Conservation (phyloP, 2,329 filamentous ascomycete species). For the Aspergillus latus region DNA sequence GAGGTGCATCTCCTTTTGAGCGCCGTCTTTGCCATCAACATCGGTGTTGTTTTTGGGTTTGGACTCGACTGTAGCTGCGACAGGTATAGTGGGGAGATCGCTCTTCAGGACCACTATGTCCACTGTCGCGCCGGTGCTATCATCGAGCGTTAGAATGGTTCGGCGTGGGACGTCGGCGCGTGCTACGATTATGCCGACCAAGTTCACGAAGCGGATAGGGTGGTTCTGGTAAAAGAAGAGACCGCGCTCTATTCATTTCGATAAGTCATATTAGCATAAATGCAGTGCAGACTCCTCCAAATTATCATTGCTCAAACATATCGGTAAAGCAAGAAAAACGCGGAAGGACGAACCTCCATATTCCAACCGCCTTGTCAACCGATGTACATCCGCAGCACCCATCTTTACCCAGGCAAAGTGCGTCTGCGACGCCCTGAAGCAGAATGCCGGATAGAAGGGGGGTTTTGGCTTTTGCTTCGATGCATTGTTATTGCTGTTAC, state of each 20-base stretch:
- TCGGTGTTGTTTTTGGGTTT: not conserved
- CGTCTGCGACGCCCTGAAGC: conserved; percentile 61
- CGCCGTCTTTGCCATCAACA: conserved; percentile 33
- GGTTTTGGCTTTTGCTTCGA: conserved; percentile 15
- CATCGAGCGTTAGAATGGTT: conserved; percentile 58
- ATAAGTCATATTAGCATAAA: not conserved
- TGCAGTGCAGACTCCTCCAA: not conserved
- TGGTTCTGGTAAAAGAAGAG: conserved; percentile 70
- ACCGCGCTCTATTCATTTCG: conserved; percentile 47
- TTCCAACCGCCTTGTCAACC: conserved; percentile 47
- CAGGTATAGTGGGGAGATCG: conserved; percentile 4
- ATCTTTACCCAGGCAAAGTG: conserved; percentile 65
- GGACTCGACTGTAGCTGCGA: not conserved
- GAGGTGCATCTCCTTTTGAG: conserved; percentile 18
- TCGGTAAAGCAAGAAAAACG: not conserved
- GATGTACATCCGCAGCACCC: conserved; percentile 55
- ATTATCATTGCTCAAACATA: not conserved
- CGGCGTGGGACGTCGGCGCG: conserved; percentile 55
- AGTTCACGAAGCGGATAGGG: conserved; percentile 71
- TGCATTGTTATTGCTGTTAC: conserved; percentile 23
- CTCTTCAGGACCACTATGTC: conserved; percentile 52
- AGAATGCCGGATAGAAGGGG: conserved; percentile 58
- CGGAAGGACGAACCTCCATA: conserved; percentile 50
- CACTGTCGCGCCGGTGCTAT: conserved; percentile 59
- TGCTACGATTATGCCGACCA: conserved; percentile 69